Conservation (phyloP, 495 filamentous ascomycete species). For the Amniculicola lignicola region DNA sequence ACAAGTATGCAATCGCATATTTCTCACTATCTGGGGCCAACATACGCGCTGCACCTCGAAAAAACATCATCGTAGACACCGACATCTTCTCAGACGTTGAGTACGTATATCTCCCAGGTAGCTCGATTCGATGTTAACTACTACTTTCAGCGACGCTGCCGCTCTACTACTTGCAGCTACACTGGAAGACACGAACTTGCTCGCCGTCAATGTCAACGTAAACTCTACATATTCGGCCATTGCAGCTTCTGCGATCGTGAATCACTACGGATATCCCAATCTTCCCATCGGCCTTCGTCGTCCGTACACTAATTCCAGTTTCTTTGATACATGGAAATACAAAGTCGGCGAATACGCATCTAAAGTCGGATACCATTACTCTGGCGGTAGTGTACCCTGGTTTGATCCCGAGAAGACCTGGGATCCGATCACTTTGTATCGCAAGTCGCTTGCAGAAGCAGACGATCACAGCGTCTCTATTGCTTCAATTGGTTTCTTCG, state of each 20-base stretch:
- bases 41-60: neutral
- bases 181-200: constrained; percentile 32
- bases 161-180: constrained; percentile 22
- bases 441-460: constrained; percentile 40
- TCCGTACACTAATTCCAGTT: constrained; percentile 45
- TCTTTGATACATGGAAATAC: constrained; percentile 44
- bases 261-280: constrained; percentile 43
- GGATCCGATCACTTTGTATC: constrained; percentile 47
- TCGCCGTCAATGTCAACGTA: constrained; percentile 48
- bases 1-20: neutral
- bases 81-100: constrained; percentile 4
- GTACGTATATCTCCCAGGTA: neutral
- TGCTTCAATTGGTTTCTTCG: constrained; percentile 40
- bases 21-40: neutral
- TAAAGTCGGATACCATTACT: constrained; percentile 47
- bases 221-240: constrained; percentile 46
- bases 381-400: constrained; percentile 32
- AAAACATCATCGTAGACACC: neutral
- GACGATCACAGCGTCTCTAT: constrained; percentile 45
- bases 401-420: constrained; percentile 41
- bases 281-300: constrained; percentile 44
- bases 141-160: constrained; percentile 2
- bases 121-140: neutral
- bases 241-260: constrained; percentile 44
- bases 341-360: constrained; percentile 38